Conservation (phyloP, 371 early-diverging fungal genomes). For the Circinella minor region DNA sequence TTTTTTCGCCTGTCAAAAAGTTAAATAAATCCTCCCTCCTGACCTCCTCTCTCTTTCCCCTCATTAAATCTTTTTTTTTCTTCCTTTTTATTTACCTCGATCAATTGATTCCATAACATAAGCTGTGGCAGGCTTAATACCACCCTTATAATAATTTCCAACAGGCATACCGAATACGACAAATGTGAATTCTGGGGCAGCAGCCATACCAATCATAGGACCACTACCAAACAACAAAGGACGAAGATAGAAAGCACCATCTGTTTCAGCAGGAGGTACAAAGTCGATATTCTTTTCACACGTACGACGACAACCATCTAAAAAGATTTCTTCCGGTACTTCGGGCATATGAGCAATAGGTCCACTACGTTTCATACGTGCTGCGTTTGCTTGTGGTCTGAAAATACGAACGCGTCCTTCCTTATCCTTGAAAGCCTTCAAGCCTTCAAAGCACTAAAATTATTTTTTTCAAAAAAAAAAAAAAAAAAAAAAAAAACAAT, state of each 20-base stretch:
- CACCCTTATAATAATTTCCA: constrained; percentile 70
- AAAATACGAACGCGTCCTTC: constrained; percentile 78
- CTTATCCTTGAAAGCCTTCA: constrained; percentile 80
- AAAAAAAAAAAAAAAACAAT: not conserved
- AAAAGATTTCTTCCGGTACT: constrained; percentile 69
- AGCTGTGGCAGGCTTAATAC: constrained; percentile 74
- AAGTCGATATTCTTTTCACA: constrained; percentile 72
- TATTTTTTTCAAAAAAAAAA: not conserved
- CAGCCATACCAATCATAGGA: constrained; percentile 67
- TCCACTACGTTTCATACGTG: constrained; percentile 68
- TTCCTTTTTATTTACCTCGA: constrained; percentile 47
- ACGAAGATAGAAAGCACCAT: constrained; percentile 70
- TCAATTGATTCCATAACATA: constrained; percentile 74
- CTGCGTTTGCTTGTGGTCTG: constrained; percentile 75
- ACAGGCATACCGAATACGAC: constrained; percentile 78
- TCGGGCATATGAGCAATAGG: constrained; percentile 63
- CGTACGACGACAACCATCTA: constrained; percentile 63
- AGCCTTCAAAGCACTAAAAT: constrained; percentile 76
- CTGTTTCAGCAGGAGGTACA: constrained; percentile 73
- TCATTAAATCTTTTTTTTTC: not conserved
- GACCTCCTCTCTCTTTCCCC: not conserved
- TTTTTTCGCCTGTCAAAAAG: no score
- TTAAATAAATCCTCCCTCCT: no score
- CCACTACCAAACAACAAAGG: constrained; percentile 79
- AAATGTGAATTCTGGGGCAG: constrained; percentile 75